These are phyloP conservation scores for Sporothrix euskadiensis DNA, from an alignment of 2,329 filamentous ascomycete genomes.

Conservation along the genomic window DNA sequence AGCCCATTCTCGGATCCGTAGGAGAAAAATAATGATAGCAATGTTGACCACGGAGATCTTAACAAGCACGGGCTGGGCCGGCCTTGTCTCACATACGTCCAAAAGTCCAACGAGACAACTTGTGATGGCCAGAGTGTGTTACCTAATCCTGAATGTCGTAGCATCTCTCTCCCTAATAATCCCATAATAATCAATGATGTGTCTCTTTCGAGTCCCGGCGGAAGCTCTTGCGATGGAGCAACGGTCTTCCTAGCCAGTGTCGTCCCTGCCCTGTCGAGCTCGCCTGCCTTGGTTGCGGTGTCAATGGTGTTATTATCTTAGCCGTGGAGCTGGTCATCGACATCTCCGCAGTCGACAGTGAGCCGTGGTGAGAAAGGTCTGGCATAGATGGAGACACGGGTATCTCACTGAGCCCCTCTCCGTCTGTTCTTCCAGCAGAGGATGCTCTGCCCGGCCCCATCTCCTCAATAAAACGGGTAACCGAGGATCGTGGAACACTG, in stretches of 20 bases:
- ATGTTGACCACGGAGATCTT: neutral
- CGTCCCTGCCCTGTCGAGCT: neutral
- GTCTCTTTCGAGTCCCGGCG: neutral
- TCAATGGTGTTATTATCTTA: slow-evolving; percentile 37
- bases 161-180: neutral
- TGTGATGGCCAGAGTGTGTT: neutral
- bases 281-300: neutral
- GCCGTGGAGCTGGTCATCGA: neutral
- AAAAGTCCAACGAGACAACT: neutral
- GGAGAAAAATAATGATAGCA: neutral
- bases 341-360: neutral
- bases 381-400: neutral
- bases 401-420: neutral
- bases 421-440: neutral
- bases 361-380: neutral
- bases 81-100: neutral
- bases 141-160: neutral
- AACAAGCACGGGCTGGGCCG: neutral
- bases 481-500: slow-evolving; percentile 1
- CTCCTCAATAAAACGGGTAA: neutral
- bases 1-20: neutral
- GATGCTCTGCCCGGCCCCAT: neutral
- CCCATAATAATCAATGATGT: neutral
- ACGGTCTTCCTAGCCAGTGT: slow-evolving; percentile 20
- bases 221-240: slow-evolving; percentile 18